Evolutionary conservation across 1,139 yeast species (phyloP), one percentile per base, ranked within the genome.

Genomic region (Blastobotrys capitulatus): DNA sequence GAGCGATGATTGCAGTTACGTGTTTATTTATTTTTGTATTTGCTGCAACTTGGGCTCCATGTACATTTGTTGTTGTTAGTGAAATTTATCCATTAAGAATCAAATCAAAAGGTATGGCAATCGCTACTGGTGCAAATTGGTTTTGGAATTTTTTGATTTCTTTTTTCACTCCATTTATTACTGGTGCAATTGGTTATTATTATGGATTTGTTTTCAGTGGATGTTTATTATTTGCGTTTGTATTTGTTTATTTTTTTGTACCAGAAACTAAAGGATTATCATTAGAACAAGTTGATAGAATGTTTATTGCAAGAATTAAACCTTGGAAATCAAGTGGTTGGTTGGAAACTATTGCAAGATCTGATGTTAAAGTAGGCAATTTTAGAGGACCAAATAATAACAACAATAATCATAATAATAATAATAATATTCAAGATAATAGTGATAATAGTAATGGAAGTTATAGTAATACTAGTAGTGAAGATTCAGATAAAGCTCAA

Each of bases 1-100:
- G 51, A 25, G 61, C 56, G 18, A 77, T 80, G 86, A 83, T 87
- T 65, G 82, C 84, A 60, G 77, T 87, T 59, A 80, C 89, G 29
- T 84, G 92, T 67, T 64, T 84, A 53, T 87, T 80, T 72, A 85
- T 88, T 55, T 83, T 84, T 77, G 82, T 79, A 74, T 87, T 86
- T 65, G 92, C 95, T 37, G 77, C 85, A 36, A 82, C 95, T 6
- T 86, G 95, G 95, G 95, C 90, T 54, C 92, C 94, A 60, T 79
- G 83, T 62, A 83, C 82, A 42, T 87, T 81, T 79, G 83, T 84
- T 50, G 80, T 86, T 57, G 78, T 83, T 48, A 83, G 92, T 38
- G 96, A 87, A 69, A 73, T 84, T 39, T 86, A 79, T 68, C 89
- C 95, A 46, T 73, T 85, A 55, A 80, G 90, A 60, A 81, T 86